phyloP scores from a whole-genome alignment of 768 basidiomycete genomes.

The Grammothele lineata region DNA sequence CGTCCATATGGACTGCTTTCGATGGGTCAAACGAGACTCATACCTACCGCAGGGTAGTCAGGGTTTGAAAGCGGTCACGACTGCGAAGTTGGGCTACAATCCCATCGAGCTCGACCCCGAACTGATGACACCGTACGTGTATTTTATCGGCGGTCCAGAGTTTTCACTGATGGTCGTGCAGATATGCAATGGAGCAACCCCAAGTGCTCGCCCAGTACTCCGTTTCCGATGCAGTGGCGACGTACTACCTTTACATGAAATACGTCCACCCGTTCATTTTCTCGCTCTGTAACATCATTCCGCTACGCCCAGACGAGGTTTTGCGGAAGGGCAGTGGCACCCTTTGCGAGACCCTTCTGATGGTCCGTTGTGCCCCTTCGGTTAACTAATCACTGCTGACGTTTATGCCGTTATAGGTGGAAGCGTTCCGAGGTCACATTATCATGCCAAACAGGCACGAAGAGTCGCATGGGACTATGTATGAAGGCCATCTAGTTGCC shows the following conservation, averaged over 20 bases:
- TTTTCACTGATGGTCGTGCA: slow-evolving; percentile 28
- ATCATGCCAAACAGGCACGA: slow-evolving; percentile 99
- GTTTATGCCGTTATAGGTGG: no score
- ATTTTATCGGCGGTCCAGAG: neutral
- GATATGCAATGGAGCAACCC: slow-evolving; percentile 95
- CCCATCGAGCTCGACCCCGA: slow-evolving; percentile 98
- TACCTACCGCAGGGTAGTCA: slow-evolving; percentile 98
- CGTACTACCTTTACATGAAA: slow-evolving; percentile 99
- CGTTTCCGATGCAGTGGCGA: slow-evolving; percentile 99
- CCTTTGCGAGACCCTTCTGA: slow-evolving; percentile 93
- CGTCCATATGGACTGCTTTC: slow-evolving; percentile 98
- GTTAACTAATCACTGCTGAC: neutral
- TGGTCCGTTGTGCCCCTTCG: slow-evolving; percentile 54
- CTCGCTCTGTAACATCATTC: slow-evolving; percentile 98
- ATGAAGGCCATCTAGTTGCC: slow-evolving; percentile 92
- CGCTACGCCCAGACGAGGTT: slow-evolving; percentile 94
- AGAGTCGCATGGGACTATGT: slow-evolving; percentile 87
- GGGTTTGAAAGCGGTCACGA: slow-evolving; percentile 96
- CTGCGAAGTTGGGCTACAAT: slow-evolving; percentile 91
- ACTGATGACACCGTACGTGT: slow-evolving; percentile 97
- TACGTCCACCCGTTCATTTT: slow-evolving; percentile 99
- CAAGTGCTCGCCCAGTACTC: slow-evolving; percentile 95
- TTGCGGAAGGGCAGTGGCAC: slow-evolving; percentile 95
- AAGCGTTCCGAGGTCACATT: slow-evolving; percentile 86
- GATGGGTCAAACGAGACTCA: slow-evolving; percentile 99